Evolutionary conservation across 2,329 filamentous ascomycete species (phyloP).

Genomic region (Lecanicillium sp.): DNA sequence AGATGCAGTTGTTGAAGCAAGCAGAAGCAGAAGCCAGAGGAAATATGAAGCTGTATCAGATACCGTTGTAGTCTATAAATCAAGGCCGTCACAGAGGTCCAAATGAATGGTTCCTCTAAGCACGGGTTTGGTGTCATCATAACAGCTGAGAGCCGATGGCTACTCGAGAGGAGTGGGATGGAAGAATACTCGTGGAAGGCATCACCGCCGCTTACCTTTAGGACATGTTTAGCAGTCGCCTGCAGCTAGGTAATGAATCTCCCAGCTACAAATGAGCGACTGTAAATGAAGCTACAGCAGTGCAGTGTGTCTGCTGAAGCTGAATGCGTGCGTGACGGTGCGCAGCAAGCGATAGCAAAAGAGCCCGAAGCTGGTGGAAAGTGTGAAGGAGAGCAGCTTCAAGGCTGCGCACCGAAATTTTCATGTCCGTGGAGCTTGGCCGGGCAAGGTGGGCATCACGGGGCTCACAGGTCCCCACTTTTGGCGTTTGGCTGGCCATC

Average conservation of each 20-base stretch:
- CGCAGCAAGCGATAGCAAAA: no score
- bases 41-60: constrained; percentile 60
- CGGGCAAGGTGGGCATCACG: constrained; percentile 3
- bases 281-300: no score
- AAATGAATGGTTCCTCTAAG: constrained; percentile 53
- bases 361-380: not conserved
- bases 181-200: no score
- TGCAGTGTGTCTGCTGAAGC: no score
- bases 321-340: no score
- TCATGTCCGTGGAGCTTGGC: constrained; percentile 1
- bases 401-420: constrained; percentile 3
- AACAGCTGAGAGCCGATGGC: constrained; percentile 19
- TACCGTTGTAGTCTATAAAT: constrained; percentile 93
- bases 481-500: not conserved
- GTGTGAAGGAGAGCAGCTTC: not conserved
- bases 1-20: no score
- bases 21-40: no score
- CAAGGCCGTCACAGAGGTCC: constrained; percentile 56
- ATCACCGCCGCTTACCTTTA: constrained; percentile 10
- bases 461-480: constrained; percentile 5
- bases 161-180: constrained; percentile 12
- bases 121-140: constrained; percentile 56
- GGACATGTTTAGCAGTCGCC: constrained; percentile 1
- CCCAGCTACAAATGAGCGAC: no score
- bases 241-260: not conserved